These are phyloP conservation scores for Paramecium primaurelia DNA, from an alignment of 73 alveolate genomes.

Conservation along the genomic window DNA sequence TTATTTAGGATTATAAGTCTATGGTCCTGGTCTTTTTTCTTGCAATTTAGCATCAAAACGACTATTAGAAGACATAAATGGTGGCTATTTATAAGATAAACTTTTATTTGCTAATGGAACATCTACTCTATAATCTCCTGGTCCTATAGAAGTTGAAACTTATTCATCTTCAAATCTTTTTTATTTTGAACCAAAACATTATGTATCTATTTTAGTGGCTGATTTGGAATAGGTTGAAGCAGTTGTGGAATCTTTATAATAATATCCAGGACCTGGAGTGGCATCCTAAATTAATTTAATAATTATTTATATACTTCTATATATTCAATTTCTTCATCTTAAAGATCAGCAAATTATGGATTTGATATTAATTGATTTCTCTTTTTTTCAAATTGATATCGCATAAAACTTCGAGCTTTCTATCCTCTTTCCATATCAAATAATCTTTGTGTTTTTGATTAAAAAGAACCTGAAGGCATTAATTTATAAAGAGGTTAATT, in stretches of 20 bases:
- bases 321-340: conserved; percentile 39
- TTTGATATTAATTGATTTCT: not conserved
- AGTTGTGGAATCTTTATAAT: not conserved
- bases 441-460: conserved; percentile 54
- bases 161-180: conserved; percentile 23
- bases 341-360: conserved; percentile 15
- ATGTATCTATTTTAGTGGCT: not conserved
- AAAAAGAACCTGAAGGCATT: conserved; percentile 42
- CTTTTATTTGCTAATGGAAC: not conserved
- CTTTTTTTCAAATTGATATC: conserved; percentile 3
- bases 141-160: not conserved
- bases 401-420: not conserved
- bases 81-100: not conserved
- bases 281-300: not conserved
- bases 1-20: not conserved
- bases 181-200: conserved; percentile 25
- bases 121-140: conserved; percentile 31
- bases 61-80: conserved; percentile 29
- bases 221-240: not conserved
- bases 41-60: not conserved
- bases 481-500: not conserved
- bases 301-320: not conserved
- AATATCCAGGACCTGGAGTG: conserved; percentile 34
- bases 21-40: conserved; percentile 44
- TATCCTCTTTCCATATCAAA: conserved; percentile 37